Evolutionary conservation across 345 rosid genomes (phyloP), one percentile per base, ranked within the genome.

Genomic region (Eutrema heterophyllum): DNA sequence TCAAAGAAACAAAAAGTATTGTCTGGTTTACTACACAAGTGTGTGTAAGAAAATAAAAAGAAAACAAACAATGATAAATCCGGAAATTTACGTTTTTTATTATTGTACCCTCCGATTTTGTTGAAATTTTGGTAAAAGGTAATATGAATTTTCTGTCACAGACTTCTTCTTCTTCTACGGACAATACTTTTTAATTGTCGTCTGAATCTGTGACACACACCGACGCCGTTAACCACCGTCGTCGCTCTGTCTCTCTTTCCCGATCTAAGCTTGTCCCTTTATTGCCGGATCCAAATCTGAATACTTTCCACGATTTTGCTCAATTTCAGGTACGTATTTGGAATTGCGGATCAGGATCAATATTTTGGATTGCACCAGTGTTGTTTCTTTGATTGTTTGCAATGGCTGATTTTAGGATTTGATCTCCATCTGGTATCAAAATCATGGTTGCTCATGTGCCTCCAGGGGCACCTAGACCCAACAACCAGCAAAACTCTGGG

Each of bases 381-480:
- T 50, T 40, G 45, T 40, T 63, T 30, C 49, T 46, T 49, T 8
- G 12, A 15, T 16, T 52, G 36, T 52, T 30, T 60, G 26, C 70
- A 44, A 50, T 54, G 45, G 35, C 66, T 76, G 66, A 70, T 63
- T 53, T 36, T 54, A 45, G 75, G 46, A 49, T 64, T 77, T 71
- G 59, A 67, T 70, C 35, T 54, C 57, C 9, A 36, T 58, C 74
- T 77, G 67, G 61, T 64, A 41, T 70, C 43, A 24, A 74, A 77
- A 30, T 4, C 69, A 93, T 93, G 98, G 88, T 82, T 72, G 84
- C 90, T 85, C 87, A 83, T 69, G 83, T 86, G 88, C 97, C 98
- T 84, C 97, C 90, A 43, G 98, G 93, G 89, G 90, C 91, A 75
- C 85, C 90, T 53, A 84, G 97, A 78, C 93, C 87, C 60, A 82